Percentiles rank a stretch among this genome's conserved stretches.
phyloP scores from a whole-genome alignment of 129 eudicot species.

The Flaveria sonorensis region DNA sequence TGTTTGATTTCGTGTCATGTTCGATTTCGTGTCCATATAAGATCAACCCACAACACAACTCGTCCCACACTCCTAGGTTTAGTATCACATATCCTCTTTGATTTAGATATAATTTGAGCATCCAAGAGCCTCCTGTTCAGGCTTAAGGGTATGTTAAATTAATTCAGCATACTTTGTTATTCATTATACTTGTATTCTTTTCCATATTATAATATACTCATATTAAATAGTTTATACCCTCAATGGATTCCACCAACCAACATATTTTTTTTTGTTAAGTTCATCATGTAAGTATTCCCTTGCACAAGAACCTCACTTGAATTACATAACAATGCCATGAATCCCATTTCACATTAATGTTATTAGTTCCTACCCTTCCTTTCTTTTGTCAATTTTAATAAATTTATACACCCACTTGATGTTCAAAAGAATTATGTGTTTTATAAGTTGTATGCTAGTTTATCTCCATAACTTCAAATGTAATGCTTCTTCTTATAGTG shows the following conservation, averaged over 20 bases:
- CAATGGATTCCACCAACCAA: not conserved
- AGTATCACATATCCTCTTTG: too few species aligned
- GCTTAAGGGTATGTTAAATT: not conserved
- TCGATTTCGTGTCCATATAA: too few species aligned
- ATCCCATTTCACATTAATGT: slow-evolving; percentile 1
- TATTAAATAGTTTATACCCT: not conserved
- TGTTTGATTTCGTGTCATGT: too few species aligned
- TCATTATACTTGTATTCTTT: too few species aligned
- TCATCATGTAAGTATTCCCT: slow-evolving; percentile 17
- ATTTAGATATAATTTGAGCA: too few species aligned
- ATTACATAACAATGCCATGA: not conserved
- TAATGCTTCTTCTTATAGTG: not conserved
- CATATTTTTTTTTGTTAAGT: not conserved
- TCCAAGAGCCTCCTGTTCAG: not conserved
- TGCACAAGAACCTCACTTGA: slow-evolving; percentile 5
- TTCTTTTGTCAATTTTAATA: not conserved
- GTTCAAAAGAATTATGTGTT: not conserved
- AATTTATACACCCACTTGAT: not conserved
- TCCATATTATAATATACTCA: not conserved
- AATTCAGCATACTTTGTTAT: too few species aligned
- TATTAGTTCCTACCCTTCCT: not conserved
- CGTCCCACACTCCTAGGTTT: too few species aligned
- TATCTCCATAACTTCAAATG: not conserved
- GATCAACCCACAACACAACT: too few species aligned
- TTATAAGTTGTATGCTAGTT: not conserved